Base-by-base conservation (phyloP, 768 basidiomycete species). In the Boletus rubescentipes region DNA sequence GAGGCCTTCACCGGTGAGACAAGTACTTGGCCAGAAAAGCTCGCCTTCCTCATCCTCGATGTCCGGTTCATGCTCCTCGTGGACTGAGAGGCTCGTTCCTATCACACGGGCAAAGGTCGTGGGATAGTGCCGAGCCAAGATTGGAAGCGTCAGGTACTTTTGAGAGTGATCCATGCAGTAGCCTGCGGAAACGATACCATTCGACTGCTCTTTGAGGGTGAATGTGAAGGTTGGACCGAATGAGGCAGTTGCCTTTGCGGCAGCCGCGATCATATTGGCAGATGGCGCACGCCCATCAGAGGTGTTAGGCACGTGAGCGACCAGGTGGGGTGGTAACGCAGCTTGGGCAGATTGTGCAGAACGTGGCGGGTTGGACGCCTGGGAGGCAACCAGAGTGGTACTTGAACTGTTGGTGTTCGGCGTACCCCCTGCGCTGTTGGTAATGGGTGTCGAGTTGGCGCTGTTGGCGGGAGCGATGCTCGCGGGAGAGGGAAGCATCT, bases 1-100 rank as follows among this genome's bases (percentile, higher is more conserved):
- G 30, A 92, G 76, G 45, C 90, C 90, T 67, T 89, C 86, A 39
- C 87, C 88, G 30, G 80, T 86, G 53, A 84, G 75, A 34, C 80
- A 76, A 62, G 89, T 85, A 39, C 84, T 84, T 0, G 89, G 90
- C 90, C 89, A 91, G 64, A 83, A 89, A n/a, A 92, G 74, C 63
- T 91, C 90, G 58, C 89, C 87, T 67, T 90, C 89, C 59, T 90
- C 87, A 61, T 92, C 90, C 67, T 91, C 89, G 49, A 91, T 82
- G 58, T 91, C 89, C 11, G 87, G 86, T 57, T 91, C 88, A 51
- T 86, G 79, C 67, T 92, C 89, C 59, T 92, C 89, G 15, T 77
- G 76, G 0, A 80, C 75, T 0, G 77, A 72, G 46, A 89, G 72
- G 21, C 81, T 83, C 21, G 85, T 82, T 55, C 83, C 73, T 60